A percentile compares a stretch with the other conserved stretches of the same genome.
These are phyloP conservation scores for Leishmania martiniquensis DNA, from an alignment of 208 protist species.

Conservation along the genomic window DNA sequence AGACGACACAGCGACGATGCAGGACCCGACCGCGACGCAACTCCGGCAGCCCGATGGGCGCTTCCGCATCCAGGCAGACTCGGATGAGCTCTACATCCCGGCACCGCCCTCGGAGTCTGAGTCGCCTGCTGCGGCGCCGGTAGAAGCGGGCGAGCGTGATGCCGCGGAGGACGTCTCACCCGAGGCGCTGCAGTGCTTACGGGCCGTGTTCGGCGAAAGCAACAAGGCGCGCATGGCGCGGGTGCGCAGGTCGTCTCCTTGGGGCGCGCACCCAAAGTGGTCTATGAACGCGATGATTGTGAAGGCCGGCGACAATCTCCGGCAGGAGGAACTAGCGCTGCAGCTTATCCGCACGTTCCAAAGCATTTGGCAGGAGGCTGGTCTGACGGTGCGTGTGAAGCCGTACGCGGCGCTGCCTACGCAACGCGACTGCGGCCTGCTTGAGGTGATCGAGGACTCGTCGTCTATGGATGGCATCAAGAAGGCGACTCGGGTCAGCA, in stretches of 20 bases:
- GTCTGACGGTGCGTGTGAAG: conserved; percentile 73
- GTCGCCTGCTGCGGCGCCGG: not conserved
- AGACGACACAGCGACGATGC: conserved; percentile 81
- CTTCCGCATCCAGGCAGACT: conserved; percentile 55
- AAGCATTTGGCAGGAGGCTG: conserved; percentile 86
- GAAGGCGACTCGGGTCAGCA: conserved; percentile 67
- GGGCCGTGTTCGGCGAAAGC: conserved; percentile 73
- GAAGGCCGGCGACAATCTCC: conserved; percentile 93
- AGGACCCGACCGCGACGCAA: conserved; percentile 65
- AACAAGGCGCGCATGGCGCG: conserved; percentile 45
- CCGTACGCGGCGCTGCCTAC: conserved; percentile 89
- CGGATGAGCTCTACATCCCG: conserved; percentile 51
- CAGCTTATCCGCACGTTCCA: conserved; percentile 91
- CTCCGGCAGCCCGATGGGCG: conserved; percentile 66
- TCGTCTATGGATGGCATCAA: conserved; percentile 93
- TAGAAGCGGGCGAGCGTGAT: not conserved
- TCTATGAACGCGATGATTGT: conserved; percentile 85
- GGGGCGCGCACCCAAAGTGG: conserved; percentile 90
- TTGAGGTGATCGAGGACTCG: conserved; percentile 90
- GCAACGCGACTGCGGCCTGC: conserved; percentile 73
- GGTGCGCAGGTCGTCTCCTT: conserved; percentile 65
- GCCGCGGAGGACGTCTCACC: conserved; percentile 28
- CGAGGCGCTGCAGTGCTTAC: conserved; percentile 33
- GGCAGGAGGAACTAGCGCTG: conserved; percentile 94
- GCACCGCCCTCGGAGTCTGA: not conserved